Evolutionary conservation across 2,329 filamentous ascomycete species (phyloP).

Genomic region (Pestalotiopsis sp.): DNA sequence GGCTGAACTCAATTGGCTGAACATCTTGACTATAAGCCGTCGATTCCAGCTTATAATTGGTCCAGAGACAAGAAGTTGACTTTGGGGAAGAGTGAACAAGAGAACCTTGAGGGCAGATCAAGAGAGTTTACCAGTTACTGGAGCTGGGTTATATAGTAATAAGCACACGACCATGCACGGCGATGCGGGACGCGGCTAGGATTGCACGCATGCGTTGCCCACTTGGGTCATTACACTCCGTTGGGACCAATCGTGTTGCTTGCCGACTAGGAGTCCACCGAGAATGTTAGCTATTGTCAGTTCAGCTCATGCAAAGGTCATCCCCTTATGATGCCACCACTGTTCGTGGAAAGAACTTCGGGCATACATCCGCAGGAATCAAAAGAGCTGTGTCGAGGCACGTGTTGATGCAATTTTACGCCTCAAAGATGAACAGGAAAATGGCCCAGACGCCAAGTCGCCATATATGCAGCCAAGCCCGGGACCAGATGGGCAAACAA

Average conservation of each 20-base stretch:
- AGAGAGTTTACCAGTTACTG: not conserved
- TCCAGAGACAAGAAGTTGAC: not conserved
- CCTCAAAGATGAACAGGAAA: not conserved
- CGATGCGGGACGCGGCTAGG: not conserved
- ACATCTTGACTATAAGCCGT: slow-evolving; percentile 24
- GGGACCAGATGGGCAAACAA: not conserved
- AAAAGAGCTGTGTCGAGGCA: slow-evolving; percentile 3
- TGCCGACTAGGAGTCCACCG: not conserved
- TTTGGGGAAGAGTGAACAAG: not conserved
- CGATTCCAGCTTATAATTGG: slow-evolving; percentile 6
- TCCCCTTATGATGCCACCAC: not conserved
- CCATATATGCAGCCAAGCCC: slow-evolving; percentile 5
- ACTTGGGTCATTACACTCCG: not conserved
- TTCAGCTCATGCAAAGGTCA: slow-evolving; percentile 2
- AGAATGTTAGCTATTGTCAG: not conserved
- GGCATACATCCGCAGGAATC: not conserved
- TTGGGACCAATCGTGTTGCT: slow-evolving; percentile 3
- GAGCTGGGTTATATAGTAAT: slow-evolving; percentile 2
- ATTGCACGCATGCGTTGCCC: not conserved
- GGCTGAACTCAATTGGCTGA: slow-evolving; percentile 37
- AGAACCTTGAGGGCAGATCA: slow-evolving; percentile 6
- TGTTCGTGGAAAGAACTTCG: not conserved
- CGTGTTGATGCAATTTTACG: slow-evolving; percentile 1
- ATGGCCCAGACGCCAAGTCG: slow-evolving; percentile 1
- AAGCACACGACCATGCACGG: not conserved